phyloP scores from a whole-genome alignment of 2,329 filamentous ascomycete species.

The Epichloe festucae region DNA sequence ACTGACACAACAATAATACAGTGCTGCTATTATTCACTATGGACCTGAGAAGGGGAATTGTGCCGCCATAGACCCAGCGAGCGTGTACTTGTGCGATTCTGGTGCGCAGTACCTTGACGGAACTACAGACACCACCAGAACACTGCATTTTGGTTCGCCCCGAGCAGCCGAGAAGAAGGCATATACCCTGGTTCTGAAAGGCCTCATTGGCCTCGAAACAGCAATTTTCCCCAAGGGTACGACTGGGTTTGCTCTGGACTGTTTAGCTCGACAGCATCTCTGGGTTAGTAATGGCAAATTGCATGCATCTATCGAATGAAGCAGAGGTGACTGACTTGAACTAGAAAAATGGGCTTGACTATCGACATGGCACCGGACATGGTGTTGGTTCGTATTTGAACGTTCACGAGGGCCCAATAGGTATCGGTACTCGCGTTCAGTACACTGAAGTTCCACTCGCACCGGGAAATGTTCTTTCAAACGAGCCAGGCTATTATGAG shows the following conservation, averaged over 20 bases:
- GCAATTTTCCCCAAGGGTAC: constrained; percentile 91
- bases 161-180: constrained; percentile 73
- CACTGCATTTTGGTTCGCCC: constrained; percentile 80
- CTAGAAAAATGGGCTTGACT: constrained; percentile 63
- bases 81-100: constrained; percentile 91
- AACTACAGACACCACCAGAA: constrained; percentile 90
- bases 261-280: constrained; percentile 76
- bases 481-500: constrained; percentile 95
- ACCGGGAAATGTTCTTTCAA: constrained; percentile 88
- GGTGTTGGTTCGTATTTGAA: constrained; percentile 93
- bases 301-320: background rate
- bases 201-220: constrained; percentile 76
- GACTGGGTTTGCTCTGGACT: constrained; percentile 82
- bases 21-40: constrained; percentile 94
- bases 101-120: constrained; percentile 94
- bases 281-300: constrained; percentile 47
- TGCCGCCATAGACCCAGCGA: constrained; percentile 67
- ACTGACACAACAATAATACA: constrained; percentile 21
- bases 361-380: constrained; percentile 91
- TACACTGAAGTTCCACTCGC: constrained; percentile 83
- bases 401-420: constrained; percentile 93
- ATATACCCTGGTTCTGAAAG: constrained; percentile 90
- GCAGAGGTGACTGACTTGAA: background rate
- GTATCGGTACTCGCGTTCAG: constrained; percentile 82
- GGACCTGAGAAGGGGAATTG: constrained; percentile 75